These are phyloP conservation scores for Diaporthe sp. DNA, from an alignment of 2,329 filamentous ascomycete genomes.

Conservation along the genomic window DNA sequence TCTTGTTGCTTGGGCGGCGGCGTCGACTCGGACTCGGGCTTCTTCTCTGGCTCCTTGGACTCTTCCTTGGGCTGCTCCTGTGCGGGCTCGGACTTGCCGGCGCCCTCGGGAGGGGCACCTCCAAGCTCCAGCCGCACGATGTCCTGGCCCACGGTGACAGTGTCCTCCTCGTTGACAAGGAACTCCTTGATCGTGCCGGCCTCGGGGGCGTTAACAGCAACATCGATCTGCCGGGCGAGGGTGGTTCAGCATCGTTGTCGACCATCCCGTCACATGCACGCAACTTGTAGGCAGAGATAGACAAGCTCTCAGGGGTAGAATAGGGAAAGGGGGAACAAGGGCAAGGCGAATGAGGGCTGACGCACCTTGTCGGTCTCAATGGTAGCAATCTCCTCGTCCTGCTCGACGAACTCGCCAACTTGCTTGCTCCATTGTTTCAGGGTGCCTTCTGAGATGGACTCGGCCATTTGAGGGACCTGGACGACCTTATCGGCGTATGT, in stretches of 20 bases:
- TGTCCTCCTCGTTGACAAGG: slow-evolving; percentile 93
- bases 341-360: slow-evolving; percentile 1
- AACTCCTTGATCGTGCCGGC: slow-evolving; percentile 93
- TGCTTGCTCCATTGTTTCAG: slow-evolving; percentile 95
- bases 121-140: slow-evolving; percentile 88
- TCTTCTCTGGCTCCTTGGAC: slow-evolving; percentile 57
- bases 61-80: slow-evolving; percentile 63
- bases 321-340: neutral
- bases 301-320: neutral
- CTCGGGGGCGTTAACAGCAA: slow-evolving; percentile 93
- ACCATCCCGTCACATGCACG: neutral
- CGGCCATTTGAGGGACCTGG: slow-evolving; percentile 98
- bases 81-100: slow-evolving; percentile 69
- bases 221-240: slow-evolving; percentile 79
- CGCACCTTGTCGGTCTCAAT: slow-evolving; percentile 98
- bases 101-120: slow-evolving; percentile 69
- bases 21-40: slow-evolving; percentile 46
- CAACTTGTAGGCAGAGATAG: neutral
- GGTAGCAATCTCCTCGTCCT: slow-evolving; percentile 97
- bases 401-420: slow-evolving; percentile 93
- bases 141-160: slow-evolving; percentile 93
- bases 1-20: slow-evolving; percentile 52
- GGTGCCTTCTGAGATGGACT: slow-evolving; percentile 98
- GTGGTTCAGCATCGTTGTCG: slow-evolving; percentile 28
- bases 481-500: slow-evolving; percentile 84